Percentiles rank a stretch among this genome's conserved stretches.
Conservation (phyloP, 2,329 filamentous ascomycete species). For the Metarhizium robertsii region DNA sequence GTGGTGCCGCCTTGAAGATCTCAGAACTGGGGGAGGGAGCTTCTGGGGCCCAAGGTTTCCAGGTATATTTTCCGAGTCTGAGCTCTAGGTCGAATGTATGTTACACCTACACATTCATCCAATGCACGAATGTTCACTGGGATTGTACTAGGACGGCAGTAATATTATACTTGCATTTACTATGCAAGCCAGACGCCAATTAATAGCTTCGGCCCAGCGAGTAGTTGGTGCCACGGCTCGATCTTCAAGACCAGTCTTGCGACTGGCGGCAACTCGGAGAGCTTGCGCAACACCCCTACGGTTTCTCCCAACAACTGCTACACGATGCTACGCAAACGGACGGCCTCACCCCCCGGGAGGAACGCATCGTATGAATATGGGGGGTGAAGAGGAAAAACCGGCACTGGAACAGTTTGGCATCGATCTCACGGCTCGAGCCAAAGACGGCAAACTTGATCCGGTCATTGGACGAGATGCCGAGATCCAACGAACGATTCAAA, state of each 20-base stretch:
- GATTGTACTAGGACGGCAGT: not conserved
- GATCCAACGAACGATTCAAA: conserved; percentile 90
- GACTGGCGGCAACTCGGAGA: conserved; percentile 14
- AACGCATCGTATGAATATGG: conserved; percentile 87
- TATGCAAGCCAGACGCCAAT: conserved; percentile 33
- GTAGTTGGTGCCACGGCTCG: conserved; percentile 22
- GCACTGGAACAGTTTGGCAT: conserved; percentile 87
- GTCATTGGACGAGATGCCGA: conserved; percentile 90
- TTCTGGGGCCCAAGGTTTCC: conserved; percentile 8
- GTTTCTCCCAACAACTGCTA: conserved; percentile 28
- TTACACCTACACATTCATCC: not conserved
- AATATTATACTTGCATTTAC: conserved; percentile 6
- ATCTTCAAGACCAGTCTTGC: conserved; percentile 19
- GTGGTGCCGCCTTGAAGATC: conserved; percentile 15
- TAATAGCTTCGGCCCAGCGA: conserved; percentile 28
- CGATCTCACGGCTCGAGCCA: conserved; percentile 78
- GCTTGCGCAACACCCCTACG: conserved; percentile 13
- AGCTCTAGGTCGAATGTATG: not conserved
- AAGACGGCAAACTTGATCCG: conserved; percentile 84
- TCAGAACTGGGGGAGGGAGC: not conserved
- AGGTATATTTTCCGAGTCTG: not conserved
- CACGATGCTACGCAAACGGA: conserved; percentile 56
- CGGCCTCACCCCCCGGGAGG: conserved; percentile 82
- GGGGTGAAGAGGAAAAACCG: conserved; percentile 66
- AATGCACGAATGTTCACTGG: not conserved